Evolutionary conservation across 192 early-diverging fungal genomes (phyloP).

Genomic region (Geranomyces michiganensis): DNA sequence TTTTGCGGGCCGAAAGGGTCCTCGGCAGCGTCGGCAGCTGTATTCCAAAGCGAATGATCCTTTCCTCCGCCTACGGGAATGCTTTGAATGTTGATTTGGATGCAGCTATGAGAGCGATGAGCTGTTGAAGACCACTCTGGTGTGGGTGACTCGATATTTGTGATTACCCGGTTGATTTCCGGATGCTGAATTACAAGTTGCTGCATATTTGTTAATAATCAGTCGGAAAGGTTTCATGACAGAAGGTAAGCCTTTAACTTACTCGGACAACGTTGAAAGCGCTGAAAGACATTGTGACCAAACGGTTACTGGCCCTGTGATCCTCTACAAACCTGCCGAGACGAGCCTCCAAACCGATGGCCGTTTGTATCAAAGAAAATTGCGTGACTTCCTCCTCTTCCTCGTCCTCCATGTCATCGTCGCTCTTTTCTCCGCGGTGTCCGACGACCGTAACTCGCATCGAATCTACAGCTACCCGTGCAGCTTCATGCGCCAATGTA

Average conservation of each 20-base stretch:
- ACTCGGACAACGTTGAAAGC: conserved; percentile 23
- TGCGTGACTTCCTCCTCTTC: conserved; percentile 17
- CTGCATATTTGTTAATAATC: neutral
- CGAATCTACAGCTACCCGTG: conserved; percentile 8
- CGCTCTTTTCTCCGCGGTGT: neutral
- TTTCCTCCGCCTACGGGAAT: conserved; percentile 20
- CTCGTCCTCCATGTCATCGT: no score
- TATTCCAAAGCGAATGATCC: conserved; percentile 28
- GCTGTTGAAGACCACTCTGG: neutral
- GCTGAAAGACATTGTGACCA: conserved; percentile 21
- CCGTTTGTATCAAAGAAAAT: conserved; percentile 22
- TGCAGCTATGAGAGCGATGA: conserved; percentile 5
- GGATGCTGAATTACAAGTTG: conserved; percentile 24
- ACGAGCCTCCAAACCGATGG: conserved; percentile 23
- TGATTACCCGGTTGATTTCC: conserved; percentile 17
- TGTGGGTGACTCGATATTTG: neutral
- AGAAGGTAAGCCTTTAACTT: neutral
- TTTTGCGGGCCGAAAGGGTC: conserved; percentile 8
- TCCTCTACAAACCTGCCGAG: conserved; percentile 27
- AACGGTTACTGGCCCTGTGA: conserved; percentile 17
- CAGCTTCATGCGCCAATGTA: conserved; percentile 1
- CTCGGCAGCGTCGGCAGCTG: neutral
- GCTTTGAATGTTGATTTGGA: conserved; percentile 28
- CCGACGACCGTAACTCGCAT: conserved; percentile 20
- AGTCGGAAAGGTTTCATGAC: neutral